A percentile compares a stretch with the other conserved stretches of the same genome.
phyloP scores from a whole-genome alignment of 1,139 yeast genomes.

The Arxiozyma heterogenica region DNA sequence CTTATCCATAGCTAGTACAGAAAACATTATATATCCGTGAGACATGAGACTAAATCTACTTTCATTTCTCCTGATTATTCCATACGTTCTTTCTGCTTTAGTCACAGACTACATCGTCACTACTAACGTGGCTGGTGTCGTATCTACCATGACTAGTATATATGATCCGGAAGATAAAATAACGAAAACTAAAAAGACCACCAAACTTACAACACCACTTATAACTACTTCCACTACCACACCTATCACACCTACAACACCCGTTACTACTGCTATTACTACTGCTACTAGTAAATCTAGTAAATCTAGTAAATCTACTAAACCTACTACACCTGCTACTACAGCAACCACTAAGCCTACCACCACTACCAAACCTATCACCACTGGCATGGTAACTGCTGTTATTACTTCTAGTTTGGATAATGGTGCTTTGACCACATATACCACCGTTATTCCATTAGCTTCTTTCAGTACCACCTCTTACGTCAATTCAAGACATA shows the following conservation, averaged over 20 bases:
- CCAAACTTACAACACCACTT: slow-evolving; percentile 6
- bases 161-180: slow-evolving; percentile 12
- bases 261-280: slow-evolving; percentile 5
- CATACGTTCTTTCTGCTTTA: slow-evolving; percentile 8
- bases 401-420: slow-evolving; percentile 1
- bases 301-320: too few relatives aligned
- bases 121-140: slow-evolving; percentile 23
- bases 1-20: too few relatives aligned
- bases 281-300: slow-evolving; percentile 4
- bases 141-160: slow-evolving; percentile 15
- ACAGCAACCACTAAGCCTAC: slow-evolving; percentile 9
- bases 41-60: neutral
- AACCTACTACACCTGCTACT: slow-evolving; percentile 6
- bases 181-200: slow-evolving; percentile 7
- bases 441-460: slow-evolving; percentile 1
- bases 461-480: neutral
- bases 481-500: slow-evolving; percentile 9
- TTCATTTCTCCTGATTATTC: neutral
- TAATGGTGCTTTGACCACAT: slow-evolving; percentile 3
- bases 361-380: slow-evolving; percentile 2
- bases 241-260: slow-evolving; percentile 7
- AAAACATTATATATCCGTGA: too few relatives aligned
- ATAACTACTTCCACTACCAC: slow-evolving; percentile 11
- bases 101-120: slow-evolving; percentile 27
- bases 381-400: neutral